Evolutionary conservation across 2,329 filamentous ascomycete genomes (phyloP), one percentile per base, ranked within the genome.

Genomic region (Penicillium frequentans): DNA sequence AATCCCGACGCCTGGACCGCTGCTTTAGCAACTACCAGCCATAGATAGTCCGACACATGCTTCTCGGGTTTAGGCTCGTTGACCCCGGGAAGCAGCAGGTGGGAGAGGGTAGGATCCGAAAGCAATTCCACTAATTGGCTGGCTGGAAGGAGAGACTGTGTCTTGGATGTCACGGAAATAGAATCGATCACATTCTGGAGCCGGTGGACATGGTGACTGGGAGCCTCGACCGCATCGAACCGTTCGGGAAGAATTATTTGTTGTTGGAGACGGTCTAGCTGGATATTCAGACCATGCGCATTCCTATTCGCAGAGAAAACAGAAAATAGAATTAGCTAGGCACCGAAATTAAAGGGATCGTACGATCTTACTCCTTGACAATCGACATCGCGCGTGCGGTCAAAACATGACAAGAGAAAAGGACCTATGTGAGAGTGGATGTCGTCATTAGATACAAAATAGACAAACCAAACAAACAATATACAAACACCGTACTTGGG

Each of bases 11-110:
- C 87, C 70, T 97, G 93, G n/a, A 93, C 86, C 0, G 93, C 90
- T 5, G 93, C 93, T 74, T 98, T 99, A 75, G 90, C 91, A 29
- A 96, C 84, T 16, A 97, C 80, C 24, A 97, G 78, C 95, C 95
- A 98, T 74, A 96, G 89, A 49, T 97, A 82, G 68, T 97, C 90
- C 50, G 84, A 82, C 70, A 92, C 88, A 68, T 90, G 89, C 19
- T 79, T 77, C 56, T 71, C 66, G 54, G 55, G 23, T 16, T 21
- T 54, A 3, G 14, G 9, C n/a, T 43, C 29, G n/a, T 24, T 7
- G 19, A 23, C 23, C 13, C 24, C 51, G 5, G 35, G 16, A 39
- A 24, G 19, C 33, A 42, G 39, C 23, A 49, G 63, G 19, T 14
- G 81, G 73, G 49, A 95, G 79, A 61, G 42, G 9, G 62, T 54